A percentile compares a stretch with the other conserved stretches of the same genome.
phyloP scores from a whole-genome alignment of 257 asterid species.

The Euphrasia confusa region DNA sequence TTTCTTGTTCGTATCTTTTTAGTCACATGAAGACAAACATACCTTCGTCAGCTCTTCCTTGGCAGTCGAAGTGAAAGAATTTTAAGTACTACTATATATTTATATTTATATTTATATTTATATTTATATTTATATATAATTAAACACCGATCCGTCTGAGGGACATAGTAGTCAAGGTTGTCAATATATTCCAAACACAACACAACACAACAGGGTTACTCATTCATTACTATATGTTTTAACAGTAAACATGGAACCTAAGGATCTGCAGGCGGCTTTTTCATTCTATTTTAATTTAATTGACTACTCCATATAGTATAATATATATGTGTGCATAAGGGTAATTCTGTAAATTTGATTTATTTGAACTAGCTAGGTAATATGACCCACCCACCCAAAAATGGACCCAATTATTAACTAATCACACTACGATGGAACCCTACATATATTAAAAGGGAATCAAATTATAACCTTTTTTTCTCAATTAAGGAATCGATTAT shows the following conservation, averaged over 20 bases:
- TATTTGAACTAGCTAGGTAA: constrained; percentile 23
- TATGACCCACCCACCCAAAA: constrained; percentile 27
- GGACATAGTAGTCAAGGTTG: constrained; percentile 27
- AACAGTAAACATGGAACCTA: constrained; percentile 39
- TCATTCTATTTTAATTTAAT: no score
- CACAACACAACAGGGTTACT: constrained; percentile 14
- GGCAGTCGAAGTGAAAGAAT: constrained; percentile 41
- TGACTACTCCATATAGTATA: no score
- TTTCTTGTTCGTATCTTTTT: constrained; percentile 45
- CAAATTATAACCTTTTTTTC: neutral
- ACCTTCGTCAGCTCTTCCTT: constrained; percentile 46
- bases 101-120: no score
- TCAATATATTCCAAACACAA: constrained; percentile 21
- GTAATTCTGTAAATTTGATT: no score
- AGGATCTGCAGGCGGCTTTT: constrained; percentile 16
- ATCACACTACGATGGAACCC: neutral
- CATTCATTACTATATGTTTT: constrained; percentile 14
- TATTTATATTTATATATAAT: no score
- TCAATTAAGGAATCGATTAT: no score
- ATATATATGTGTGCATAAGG: no score
- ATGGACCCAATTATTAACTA: constrained; percentile 27
- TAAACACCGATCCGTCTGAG: no score
- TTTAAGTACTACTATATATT: constrained; percentile 22
- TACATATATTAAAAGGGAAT: neutral
- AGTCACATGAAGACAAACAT: constrained; percentile 39